Conservation (phyloP, 2,329 filamentous ascomycete species). For the Cercospora citrullina region DNA sequence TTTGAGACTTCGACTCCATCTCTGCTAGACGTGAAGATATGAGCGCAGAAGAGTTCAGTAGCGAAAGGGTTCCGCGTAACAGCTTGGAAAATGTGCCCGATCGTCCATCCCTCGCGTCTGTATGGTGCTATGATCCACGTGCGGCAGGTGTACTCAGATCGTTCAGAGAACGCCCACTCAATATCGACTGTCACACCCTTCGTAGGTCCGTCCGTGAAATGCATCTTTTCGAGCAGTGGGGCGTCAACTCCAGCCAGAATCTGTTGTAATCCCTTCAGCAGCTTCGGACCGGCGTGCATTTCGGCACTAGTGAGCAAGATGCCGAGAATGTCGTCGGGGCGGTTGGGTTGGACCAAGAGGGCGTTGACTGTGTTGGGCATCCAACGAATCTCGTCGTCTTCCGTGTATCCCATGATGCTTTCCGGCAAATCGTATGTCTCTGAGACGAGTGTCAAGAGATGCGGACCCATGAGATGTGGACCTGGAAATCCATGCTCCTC, state of each 20-base stretch:
- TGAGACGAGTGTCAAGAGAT: background rate
- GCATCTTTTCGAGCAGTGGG: background rate
- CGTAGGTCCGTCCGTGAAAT: background rate
- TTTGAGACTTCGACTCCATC: background rate
- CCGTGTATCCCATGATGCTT: background rate
- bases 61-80: background rate
- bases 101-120: background rate
- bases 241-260: background rate
- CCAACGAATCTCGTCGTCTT: background rate
- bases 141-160: background rate
- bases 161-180: background rate
- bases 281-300: background rate
- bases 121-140: background rate
- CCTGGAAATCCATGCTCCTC: background rate
- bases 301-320: background rate
- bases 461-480: background rate
- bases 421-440: background rate
- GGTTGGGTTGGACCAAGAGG: background rate
- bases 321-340: background rate
- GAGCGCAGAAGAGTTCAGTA: background rate
- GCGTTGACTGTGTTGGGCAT: background rate
- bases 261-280: background rate
- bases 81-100: background rate
- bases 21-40: background rate
- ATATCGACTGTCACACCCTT: background rate